These are phyloP conservation scores for Colletotrichum sp. DNA, from an alignment of 2,329 filamentous ascomycete genomes.

Conservation along the genomic window DNA sequence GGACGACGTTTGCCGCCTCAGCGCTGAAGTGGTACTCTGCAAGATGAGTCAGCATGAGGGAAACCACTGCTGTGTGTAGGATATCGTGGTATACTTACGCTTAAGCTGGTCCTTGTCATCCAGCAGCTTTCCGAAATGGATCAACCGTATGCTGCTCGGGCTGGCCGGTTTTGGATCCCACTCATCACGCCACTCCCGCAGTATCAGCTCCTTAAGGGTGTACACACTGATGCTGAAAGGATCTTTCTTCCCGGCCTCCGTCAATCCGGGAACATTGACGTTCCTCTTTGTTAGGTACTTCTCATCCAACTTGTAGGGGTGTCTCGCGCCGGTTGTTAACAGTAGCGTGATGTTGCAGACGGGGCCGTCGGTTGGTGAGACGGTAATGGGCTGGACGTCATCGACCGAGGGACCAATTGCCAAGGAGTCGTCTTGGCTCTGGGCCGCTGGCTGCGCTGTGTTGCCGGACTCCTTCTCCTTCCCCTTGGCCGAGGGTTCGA, in stretches of 20 bases:
- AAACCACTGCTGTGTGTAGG: background rate
- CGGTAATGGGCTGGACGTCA: constrained; percentile 41
- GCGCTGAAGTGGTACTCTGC: constrained; percentile 80
- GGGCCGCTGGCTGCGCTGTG: constrained; percentile 29
- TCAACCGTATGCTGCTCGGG: constrained; percentile 87
- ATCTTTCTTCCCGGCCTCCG: constrained; percentile 66
- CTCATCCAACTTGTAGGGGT: constrained; percentile 89
- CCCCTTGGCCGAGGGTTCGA: constrained; percentile 30
- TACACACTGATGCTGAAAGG: constrained; percentile 92
- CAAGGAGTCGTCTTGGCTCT: constrained; percentile 39
- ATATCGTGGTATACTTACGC: constrained; percentile 65
- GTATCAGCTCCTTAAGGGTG: constrained; percentile 90
- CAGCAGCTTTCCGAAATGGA: constrained; percentile 88
- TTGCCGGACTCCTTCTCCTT: constrained; percentile 34
- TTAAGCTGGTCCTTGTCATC: constrained; percentile 87
- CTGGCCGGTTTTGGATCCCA: constrained; percentile 89
- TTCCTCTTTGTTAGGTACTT: constrained; percentile 83
- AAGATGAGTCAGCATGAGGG: background rate
- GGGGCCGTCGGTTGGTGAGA: constrained; percentile 36
- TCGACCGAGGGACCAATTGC: constrained; percentile 50
- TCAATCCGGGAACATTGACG: constrained; percentile 74
- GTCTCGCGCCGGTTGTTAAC: constrained; percentile 79
- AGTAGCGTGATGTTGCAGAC: constrained; percentile 81
- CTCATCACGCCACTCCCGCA: constrained; percentile 90
- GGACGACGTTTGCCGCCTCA: constrained; percentile 82